Evolutionary conservation across 176 grass and related monocot species (phyloP).

Genomic region (Oryza meyeriana): DNA sequence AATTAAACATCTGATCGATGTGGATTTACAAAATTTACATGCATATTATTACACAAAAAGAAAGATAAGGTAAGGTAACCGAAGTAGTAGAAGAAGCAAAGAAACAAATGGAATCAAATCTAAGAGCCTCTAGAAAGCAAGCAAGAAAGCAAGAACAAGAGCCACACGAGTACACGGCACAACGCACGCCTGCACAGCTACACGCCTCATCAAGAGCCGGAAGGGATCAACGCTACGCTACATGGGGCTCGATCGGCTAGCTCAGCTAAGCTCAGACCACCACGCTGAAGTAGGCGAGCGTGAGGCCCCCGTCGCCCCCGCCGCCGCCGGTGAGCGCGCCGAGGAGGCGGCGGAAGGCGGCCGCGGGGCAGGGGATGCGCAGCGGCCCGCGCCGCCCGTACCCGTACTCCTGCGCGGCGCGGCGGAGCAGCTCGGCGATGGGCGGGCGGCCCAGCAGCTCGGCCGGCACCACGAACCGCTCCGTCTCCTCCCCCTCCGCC

Average conservation of each 20-base stretch:
- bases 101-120: slow-evolving; percentile 29
- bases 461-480: slow-evolving; percentile 73
- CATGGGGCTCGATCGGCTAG: not conserved
- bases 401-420: slow-evolving; percentile 85
- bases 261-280: slow-evolving; percentile 18
- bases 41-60: slow-evolving; percentile 32
- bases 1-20: slow-evolving; percentile 26
- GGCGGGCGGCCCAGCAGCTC: slow-evolving; percentile 74
- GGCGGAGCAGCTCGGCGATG: slow-evolving; percentile 69
- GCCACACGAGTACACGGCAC: not conserved
- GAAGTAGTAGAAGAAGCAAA: not conserved
- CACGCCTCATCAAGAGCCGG: not conserved
- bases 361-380: slow-evolving; percentile 73
- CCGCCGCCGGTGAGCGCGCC: slow-evolving; percentile 25
- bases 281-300: slow-evolving; percentile 28
- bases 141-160: not conserved
- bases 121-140: not conserved
- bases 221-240: not conserved
- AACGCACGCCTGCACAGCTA: slow-evolving; percentile 6
- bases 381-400: slow-evolving; percentile 69
- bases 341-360: slow-evolving; percentile 67
- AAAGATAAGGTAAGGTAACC: not conserved
- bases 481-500: slow-evolving; percentile 67
- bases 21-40: slow-evolving; percentile 51
- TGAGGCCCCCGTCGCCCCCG: not conserved